phyloP scores from a whole-genome alignment of 164 flowering plant species.

The Umbellularia californica region DNA sequence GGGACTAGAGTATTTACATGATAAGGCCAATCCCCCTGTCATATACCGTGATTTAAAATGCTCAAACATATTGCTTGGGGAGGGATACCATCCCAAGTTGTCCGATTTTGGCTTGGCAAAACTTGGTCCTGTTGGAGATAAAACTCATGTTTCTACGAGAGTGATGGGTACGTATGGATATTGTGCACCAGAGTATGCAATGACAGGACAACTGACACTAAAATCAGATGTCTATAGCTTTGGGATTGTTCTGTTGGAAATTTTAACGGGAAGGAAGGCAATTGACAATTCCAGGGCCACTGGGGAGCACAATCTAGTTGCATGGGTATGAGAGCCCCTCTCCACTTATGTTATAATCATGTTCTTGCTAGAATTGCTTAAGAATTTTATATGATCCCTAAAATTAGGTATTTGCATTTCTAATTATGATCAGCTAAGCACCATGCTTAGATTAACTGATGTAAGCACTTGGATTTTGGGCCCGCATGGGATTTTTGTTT shows the following conservation, averaged over 20 bases:
- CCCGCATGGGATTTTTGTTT: too few species aligned
- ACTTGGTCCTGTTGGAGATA: constrained; percentile 80
- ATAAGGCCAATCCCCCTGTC: constrained; percentile 65
- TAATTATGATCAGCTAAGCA: too few species aligned
- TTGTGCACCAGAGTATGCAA: constrained; percentile 91
- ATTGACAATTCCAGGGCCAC: constrained; percentile 46
- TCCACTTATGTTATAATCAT: not conserved
- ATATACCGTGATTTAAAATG: constrained; percentile 88
- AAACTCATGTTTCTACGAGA: constrained; percentile 82
- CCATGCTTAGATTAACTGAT: too few species aligned
- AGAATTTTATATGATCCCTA: too few species aligned
- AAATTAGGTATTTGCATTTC: too few species aligned
- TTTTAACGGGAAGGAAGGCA: constrained; percentile 81
- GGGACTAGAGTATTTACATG: constrained; percentile 79
- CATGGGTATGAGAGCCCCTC: constrained; percentile 58
- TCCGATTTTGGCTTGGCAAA: constrained; percentile 95
- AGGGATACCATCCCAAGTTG: constrained; percentile 64
- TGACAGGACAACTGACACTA: constrained; percentile 82
- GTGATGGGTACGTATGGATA: constrained; percentile 94
- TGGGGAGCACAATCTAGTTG: constrained; percentile 66
- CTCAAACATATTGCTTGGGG: constrained; percentile 89
- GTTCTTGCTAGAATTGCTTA: not conserved
- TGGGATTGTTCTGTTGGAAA: constrained; percentile 87
- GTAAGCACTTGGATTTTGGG: too few species aligned
- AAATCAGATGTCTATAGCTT: constrained; percentile 89